These are phyloP conservation scores for Ogataea hybrid DNA, from an alignment of 1,139 yeast genomes.

Conservation along the genomic window DNA sequence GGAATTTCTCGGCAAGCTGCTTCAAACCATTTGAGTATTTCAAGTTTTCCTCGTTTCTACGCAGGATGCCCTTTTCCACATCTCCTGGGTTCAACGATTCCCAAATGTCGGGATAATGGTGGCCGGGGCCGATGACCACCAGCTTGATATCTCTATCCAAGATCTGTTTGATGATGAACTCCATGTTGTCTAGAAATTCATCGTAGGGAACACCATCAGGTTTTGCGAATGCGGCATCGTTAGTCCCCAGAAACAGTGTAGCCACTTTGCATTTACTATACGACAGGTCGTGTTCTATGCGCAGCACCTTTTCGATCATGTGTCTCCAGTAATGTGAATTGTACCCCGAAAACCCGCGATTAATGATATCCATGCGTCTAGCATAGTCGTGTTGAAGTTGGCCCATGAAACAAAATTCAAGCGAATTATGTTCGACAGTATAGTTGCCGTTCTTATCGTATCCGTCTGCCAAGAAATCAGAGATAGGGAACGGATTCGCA, in stretches of 20 bases:
- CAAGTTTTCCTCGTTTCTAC: constrained; percentile 40
- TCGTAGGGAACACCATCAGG: constrained; percentile 56
- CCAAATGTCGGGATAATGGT: constrained; percentile 47
- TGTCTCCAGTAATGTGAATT: constrained; percentile 50
- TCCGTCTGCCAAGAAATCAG: constrained; percentile 15
- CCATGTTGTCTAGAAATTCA: constrained; percentile 47
- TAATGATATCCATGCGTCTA: constrained; percentile 53
- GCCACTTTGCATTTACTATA: constrained; percentile 40
- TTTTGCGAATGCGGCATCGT: constrained; percentile 54
- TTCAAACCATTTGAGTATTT: constrained; percentile 50
- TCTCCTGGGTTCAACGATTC: constrained; percentile 32
- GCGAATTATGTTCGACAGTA: constrained; percentile 1
- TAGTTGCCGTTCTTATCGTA: constrained; percentile 10
- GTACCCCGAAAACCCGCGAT: constrained; percentile 65
- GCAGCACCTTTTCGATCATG: constrained; percentile 47
- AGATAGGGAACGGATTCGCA: constrained; percentile 32
- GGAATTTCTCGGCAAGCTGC: constrained; percentile 42
- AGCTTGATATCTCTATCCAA: constrained; percentile 41
- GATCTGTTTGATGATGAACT: constrained; percentile 39
- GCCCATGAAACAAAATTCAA: constrained; percentile 21
- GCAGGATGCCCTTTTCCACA: constrained; percentile 35
- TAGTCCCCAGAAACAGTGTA: constrained; percentile 72
- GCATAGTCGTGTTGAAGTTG: constrained; percentile 36
- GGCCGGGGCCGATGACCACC: constrained; percentile 62
- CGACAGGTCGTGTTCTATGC: constrained; percentile 39